A percentile compares a stretch with the other conserved stretches of the same genome.
Evolutionary conservation across 257 asterid species (phyloP).

Genomic region (Striga asiatica): DNA sequence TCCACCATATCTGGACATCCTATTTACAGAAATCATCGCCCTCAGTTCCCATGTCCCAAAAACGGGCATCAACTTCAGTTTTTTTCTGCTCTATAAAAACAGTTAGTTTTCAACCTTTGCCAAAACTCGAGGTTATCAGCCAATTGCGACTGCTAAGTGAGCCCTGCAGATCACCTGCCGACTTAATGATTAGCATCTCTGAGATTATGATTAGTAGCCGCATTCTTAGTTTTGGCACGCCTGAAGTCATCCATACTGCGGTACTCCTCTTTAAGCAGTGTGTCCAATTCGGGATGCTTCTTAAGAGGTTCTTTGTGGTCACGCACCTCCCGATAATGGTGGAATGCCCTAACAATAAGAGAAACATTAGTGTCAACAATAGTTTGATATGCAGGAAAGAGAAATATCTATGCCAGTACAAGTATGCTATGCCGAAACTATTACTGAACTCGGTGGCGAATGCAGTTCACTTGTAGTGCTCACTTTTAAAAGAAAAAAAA

Average conservation of each 20-base stretch:
- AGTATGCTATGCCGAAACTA: no score
- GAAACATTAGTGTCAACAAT: neutral
- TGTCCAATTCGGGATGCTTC: constrained; percentile 66
- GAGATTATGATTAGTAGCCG: neutral
- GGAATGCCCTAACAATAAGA: constrained; percentile 62
- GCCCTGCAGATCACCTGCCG: neutral
- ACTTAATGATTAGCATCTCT: constrained; percentile 22
- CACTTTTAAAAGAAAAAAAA: no score
- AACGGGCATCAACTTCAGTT: constrained; percentile 9
- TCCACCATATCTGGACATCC: constrained; percentile 6
- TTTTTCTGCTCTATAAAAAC: constrained; percentile 26
- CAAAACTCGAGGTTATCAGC: constrained; percentile 20
- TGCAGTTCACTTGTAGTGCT: no score
- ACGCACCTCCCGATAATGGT: constrained; percentile 46
- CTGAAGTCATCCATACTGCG: constrained; percentile 59
- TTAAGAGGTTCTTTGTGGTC: constrained; percentile 29
- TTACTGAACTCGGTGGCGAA: no score
- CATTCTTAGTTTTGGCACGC: constrained; percentile 31
- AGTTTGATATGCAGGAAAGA: no score
- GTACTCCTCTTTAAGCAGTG: constrained; percentile 52
- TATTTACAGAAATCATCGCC: constrained; percentile 23
- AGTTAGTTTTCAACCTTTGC: constrained; percentile 19
- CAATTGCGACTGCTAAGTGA: neutral
- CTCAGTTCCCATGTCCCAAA: constrained; percentile 16
- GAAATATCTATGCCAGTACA: no score